Conservation (phyloP, 2,329 filamentous ascomycete species). For the Aspergillus chevalieri region DNA sequence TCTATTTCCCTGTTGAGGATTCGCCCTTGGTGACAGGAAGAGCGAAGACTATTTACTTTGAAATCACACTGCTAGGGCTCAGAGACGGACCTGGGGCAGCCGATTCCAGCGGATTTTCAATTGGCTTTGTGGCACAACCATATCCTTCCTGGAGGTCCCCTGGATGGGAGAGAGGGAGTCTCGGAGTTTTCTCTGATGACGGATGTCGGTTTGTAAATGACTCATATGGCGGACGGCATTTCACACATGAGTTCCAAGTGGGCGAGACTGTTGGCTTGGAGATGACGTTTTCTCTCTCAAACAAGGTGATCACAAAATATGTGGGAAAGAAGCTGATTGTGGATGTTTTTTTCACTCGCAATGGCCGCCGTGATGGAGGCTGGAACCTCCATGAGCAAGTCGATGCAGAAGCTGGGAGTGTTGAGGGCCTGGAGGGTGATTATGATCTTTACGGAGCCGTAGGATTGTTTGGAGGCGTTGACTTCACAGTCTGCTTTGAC, state of each 20-base stretch:
- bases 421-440: constrained; percentile 64
- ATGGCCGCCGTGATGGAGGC: constrained; percentile 45
- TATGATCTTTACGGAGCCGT: constrained; percentile 56
- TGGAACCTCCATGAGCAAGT: constrained; percentile 59
- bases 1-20: constrained; percentile 50
- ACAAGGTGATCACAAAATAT: constrained; percentile 25
- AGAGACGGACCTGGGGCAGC: constrained; percentile 22
- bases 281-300: constrained; percentile 46
- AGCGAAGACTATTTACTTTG: constrained; percentile 54
- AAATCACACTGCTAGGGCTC: constrained; percentile 47
- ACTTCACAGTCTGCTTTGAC: constrained; percentile 53
- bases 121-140: constrained; percentile 56
- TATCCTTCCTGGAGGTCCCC: constrained; percentile 58
- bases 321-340: constrained; percentile 32
- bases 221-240: constrained; percentile 53
- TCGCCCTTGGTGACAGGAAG: constrained; percentile 42
- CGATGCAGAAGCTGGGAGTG: constrained; percentile 51
- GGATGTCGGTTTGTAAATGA: constrained; percentile 59
- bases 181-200: constrained; percentile 59
- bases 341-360: constrained; percentile 55
- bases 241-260: constrained; percentile 46
- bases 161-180: constrained; percentile 57
- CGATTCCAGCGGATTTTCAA: constrained; percentile 50
- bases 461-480: constrained; percentile 57
- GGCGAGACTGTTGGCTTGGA: constrained; percentile 56